These are phyloP conservation scores for Pythium dissotocum DNA, from an alignment of 352 stramenopile species.

Conservation along the genomic window DNA sequence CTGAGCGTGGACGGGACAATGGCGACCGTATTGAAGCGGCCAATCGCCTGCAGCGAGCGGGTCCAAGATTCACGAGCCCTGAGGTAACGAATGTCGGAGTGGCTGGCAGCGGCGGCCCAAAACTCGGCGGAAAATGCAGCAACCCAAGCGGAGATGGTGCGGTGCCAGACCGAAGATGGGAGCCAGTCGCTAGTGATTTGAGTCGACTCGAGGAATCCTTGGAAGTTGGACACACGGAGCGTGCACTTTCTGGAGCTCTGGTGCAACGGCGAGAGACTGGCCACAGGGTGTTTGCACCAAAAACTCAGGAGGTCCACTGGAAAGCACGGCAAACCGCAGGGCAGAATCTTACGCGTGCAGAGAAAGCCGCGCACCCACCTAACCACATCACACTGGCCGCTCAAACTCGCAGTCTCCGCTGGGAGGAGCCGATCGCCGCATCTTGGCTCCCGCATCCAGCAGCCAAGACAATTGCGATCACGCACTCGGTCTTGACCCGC, in stretches of 20 bases:
- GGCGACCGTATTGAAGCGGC: background rate
- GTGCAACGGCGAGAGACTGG: too few relatives aligned
- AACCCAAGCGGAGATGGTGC: slow-evolving; percentile 3
- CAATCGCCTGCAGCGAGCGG: background rate
- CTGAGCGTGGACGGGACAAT: background rate
- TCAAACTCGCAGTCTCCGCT: background rate
- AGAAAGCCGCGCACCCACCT: slow-evolving; percentile 16
- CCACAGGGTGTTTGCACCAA: background rate
- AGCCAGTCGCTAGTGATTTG: background rate
- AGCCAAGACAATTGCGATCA: background rate
- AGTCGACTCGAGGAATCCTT: too few relatives aligned
- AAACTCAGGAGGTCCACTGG: slow-evolving; percentile 9
- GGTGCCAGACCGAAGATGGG: background rate
- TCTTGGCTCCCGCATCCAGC: background rate
- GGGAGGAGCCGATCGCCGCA: background rate
- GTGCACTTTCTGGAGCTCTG: too few relatives aligned
- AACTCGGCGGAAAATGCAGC: background rate
- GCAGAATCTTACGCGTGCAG: slow-evolving; percentile 17
- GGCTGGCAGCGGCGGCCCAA: background rate
- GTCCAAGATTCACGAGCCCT: background rate
- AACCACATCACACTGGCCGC: slow-evolving; percentile 1
- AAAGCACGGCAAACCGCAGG: background rate
- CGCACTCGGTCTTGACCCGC: background rate
- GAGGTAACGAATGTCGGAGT: background rate
- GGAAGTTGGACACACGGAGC: too few relatives aligned